A percentile compares a stretch with the other conserved stretches of the same genome.
phyloP scores from a whole-genome alignment of 495 filamentous ascomycete genomes.

The Emericellopsis terricola region DNA sequence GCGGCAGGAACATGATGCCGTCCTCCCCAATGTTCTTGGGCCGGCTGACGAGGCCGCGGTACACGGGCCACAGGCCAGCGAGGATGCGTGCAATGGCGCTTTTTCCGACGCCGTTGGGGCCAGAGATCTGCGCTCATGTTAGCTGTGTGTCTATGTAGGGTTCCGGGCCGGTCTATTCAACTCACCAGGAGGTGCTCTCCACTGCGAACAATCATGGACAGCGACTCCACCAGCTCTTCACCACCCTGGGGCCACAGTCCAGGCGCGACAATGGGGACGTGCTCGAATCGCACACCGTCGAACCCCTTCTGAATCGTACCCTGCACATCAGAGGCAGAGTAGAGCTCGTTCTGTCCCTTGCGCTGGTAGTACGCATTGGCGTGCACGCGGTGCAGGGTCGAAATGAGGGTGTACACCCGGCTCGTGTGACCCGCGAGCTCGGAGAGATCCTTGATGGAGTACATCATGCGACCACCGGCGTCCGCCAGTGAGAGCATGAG shows the following conservation, averaged over 20 bases:
- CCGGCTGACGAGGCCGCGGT: slow-evolving; percentile 72
- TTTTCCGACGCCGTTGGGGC: slow-evolving; percentile 91
- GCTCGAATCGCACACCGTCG: slow-evolving; percentile 82
- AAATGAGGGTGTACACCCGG: slow-evolving; percentile 86
- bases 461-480: slow-evolving; percentile 97
- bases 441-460: slow-evolving; percentile 94
- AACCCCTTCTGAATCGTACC: slow-evolving; percentile 88
- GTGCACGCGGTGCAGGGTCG: slow-evolving; percentile 84
- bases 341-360: slow-evolving; percentile 55
- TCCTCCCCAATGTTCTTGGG: slow-evolving; percentile 66
- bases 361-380: slow-evolving; percentile 68
- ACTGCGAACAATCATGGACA: slow-evolving; percentile 71
- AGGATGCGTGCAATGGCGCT: slow-evolving; percentile 75
- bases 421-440: slow-evolving; percentile 92
- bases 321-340: slow-evolving; percentile 75
- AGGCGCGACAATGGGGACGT: slow-evolving; percentile 84
- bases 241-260: slow-evolving; percentile 68
- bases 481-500: slow-evolving; percentile 96
- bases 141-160: too few species aligned
- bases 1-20: slow-evolving; percentile 96
- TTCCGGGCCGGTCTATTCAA: too few species aligned
- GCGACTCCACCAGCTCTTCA: slow-evolving; percentile 72
- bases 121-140: slow-evolving; percentile 42
- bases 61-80: slow-evolving; percentile 91
- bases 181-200: slow-evolving; percentile 68